phyloP scores from a whole-genome alignment of 1,284 basidiomycete genomes.

The Rhodotorula sp. region DNA sequence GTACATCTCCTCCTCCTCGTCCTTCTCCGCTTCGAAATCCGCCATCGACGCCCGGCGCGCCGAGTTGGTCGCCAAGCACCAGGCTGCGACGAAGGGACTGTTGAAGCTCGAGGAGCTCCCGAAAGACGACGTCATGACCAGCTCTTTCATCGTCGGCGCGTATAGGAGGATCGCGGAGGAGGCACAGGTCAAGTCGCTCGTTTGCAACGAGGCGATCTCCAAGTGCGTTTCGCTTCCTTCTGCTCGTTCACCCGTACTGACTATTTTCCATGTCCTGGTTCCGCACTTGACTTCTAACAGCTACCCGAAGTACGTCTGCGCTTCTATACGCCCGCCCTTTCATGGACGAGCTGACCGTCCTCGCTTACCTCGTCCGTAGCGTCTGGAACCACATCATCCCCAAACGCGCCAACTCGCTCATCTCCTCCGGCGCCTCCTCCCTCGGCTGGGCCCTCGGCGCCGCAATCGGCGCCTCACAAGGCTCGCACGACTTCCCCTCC shows the following conservation, averaged over 20 bases:
- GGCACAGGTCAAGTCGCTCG: conserved; percentile 47
- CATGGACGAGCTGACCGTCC: not conserved
- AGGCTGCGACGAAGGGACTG: not conserved
- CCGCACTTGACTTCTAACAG: not conserved
- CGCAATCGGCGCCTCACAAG: conserved; percentile 57
- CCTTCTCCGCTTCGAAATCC: conserved; percentile 1
- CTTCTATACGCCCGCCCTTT: too few species aligned
- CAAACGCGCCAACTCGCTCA: not conserved
- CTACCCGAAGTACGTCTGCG: too few species aligned
- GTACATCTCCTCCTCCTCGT: conserved; percentile 20
- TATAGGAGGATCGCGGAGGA: conserved; percentile 52
- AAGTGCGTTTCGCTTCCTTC: conserved; percentile 56
- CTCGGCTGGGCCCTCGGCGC: conserved; percentile 67
- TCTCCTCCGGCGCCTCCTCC: conserved; percentile 59
- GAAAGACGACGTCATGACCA: conserved; percentile 44
- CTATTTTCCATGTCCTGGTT: not conserved
- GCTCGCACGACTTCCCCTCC: conserved; percentile 12
- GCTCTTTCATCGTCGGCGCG: conserved; percentile 56
- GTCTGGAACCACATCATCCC: conserved; percentile 32
- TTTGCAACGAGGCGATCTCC: conserved; percentile 65
- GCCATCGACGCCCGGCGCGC: conserved; percentile 5
- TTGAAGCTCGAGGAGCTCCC: conserved; percentile 6
- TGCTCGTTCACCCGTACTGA: not conserved
- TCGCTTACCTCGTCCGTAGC: not conserved
- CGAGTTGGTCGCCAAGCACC: conserved; percentile 11